Percentiles rank a stretch among this genome's conserved stretches.
These are phyloP conservation scores for Talaromyces sp. DNA, from an alignment of 2,329 filamentous ascomycete species.

Conservation along the genomic window DNA sequence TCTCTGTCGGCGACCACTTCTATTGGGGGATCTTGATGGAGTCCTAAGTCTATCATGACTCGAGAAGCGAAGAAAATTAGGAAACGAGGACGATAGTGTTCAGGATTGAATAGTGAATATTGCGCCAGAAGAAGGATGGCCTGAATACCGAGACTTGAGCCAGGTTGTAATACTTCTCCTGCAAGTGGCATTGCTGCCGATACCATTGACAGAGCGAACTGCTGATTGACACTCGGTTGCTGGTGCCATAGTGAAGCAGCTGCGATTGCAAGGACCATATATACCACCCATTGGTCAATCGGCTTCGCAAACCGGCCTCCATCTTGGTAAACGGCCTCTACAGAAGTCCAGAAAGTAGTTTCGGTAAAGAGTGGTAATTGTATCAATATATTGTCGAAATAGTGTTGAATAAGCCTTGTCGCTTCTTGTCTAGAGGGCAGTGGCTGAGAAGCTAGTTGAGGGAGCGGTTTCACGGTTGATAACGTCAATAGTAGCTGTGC, in stretches of 20 bases:
- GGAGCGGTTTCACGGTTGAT: slow-evolving; percentile 70
- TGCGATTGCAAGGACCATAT: slow-evolving; percentile 84
- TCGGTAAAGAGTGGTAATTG: slow-evolving; percentile 83
- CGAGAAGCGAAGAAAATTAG: slow-evolving; percentile 86
- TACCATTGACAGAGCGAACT: slow-evolving; percentile 60
- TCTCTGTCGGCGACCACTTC: slow-evolving; percentile 66
- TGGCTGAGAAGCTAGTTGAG: slow-evolving; percentile 57
- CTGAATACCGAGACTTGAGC: slow-evolving; percentile 81
- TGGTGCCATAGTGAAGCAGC: slow-evolving; percentile 70
- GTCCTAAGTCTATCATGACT: slow-evolving; percentile 82
- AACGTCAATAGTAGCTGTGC: slow-evolving; percentile 55
- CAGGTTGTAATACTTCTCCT: slow-evolving; percentile 80
- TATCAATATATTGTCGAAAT: slow-evolving; percentile 76
- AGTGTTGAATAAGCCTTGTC: slow-evolving; percentile 72
- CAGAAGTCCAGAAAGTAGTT: slow-evolving; percentile 69
- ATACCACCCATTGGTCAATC: slow-evolving; percentile 80
- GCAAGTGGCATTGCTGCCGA: slow-evolving; percentile 71
- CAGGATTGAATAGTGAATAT: slow-evolving; percentile 85
- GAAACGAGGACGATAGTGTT: slow-evolving; percentile 92
- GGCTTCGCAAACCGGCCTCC: slow-evolving; percentile 60
- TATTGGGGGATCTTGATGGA: slow-evolving; percentile 84
- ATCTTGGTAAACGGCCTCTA: slow-evolving; percentile 78
- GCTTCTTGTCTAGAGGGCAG: slow-evolving; percentile 72
- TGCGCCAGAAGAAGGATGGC: slow-evolving; percentile 81
- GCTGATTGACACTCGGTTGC: slow-evolving; percentile 63